Base-by-base conservation (phyloP, 2,329 filamentous ascomycete species). In the Ceratocystis smalleyi region DNA sequence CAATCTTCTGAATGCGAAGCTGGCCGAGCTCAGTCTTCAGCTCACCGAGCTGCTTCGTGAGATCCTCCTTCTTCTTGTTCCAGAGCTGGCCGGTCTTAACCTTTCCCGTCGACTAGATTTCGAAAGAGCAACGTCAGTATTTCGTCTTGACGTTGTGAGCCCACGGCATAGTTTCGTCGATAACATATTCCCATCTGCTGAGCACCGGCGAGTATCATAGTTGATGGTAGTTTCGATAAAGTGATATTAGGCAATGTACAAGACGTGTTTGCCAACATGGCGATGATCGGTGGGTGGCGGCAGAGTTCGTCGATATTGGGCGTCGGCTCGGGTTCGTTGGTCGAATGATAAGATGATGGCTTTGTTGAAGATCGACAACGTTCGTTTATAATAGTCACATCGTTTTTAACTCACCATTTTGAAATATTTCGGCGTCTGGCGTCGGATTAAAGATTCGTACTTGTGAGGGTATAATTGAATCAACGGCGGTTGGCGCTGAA, bases 51-150 rank as follows among this genome's bases (percentile, higher is more conserved):
- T 95, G 91, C 85, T 94, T 95, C 77, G 85, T 84, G 79, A 99
- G 84, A 75, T 99, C 95, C 76, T 96, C 90, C 87, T 97, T 97
- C 87, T 84, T 91, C 90, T 99, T 99, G 82, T 85, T 86, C 94
- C 94, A 97, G 79, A 99, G 90, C 81, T 89, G 84, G 81, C 84
- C 85, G 78, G 92, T 86, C 88, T 96, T 97, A 81, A 99, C 90
- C 85, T 86, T 86, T 72, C 74, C 73, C 71, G 76, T 76, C 74
- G 76, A 78, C 76, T 78, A 70, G 65, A 72, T 47, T 65, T 61
- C 24, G 59, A 59, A 35, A 32, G 47, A 24, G 63, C 47, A 51
- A 43, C 57, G 61, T 66, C 65, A 66, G 65, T 55, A 66, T 47
- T 61, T 66, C 65, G 49, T 65, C 47, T 27, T 63, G 43, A n/a